Evolutionary conservation across 495 filamentous ascomycete genomes (phyloP), one percentile per base, ranked within the genome.

Genomic region (Daldinia childiae): DNA sequence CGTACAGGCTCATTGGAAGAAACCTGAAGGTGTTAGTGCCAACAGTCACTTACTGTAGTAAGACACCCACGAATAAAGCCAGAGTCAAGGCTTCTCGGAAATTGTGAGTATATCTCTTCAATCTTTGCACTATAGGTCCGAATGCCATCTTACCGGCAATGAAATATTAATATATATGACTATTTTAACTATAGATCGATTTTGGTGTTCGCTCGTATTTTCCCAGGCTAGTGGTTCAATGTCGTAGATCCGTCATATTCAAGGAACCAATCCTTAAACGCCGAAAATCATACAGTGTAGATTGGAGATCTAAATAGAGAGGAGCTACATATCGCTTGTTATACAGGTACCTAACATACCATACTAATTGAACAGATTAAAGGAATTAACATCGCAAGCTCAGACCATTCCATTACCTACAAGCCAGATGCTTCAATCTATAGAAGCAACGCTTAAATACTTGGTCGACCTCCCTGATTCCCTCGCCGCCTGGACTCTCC

Each of bases 1-100:
- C 6, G 76, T 97, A 68, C 91, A 92, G 80, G 83, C 91, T 41
- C 90, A 92, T 76, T 97, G 96, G 83, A 84, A 86, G 78, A 83
- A 86, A 65, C 89, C 90, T 0, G 79, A 75, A n/a, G 76, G 74
- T 17, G 76, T 62, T 19, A 73, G 63, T 64, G 66, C 52, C 1
- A 63, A 72, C 29, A 72, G 54, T 24, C 74, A 79, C 58, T 50
- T 77, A 14, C 51, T 76, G 2, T 59, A 73, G 24, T 77, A 29
- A 61, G 15, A 39, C 48, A 26, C 15, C 32, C 24, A 8, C 11
- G n/a, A 29, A 56, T 36, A 32, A 21, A 34, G 27, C 17, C 30
- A 57, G 17, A 15, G 6, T 57, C 29, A 21, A 21, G 21, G n/a
- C 9, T 24, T 19, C 19, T 24, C 9, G 43, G 24, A 48, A 48